phyloP scores from a whole-genome alignment of 352 stramenopile genomes.

The Globisporangium megalacanthum region DNA sequence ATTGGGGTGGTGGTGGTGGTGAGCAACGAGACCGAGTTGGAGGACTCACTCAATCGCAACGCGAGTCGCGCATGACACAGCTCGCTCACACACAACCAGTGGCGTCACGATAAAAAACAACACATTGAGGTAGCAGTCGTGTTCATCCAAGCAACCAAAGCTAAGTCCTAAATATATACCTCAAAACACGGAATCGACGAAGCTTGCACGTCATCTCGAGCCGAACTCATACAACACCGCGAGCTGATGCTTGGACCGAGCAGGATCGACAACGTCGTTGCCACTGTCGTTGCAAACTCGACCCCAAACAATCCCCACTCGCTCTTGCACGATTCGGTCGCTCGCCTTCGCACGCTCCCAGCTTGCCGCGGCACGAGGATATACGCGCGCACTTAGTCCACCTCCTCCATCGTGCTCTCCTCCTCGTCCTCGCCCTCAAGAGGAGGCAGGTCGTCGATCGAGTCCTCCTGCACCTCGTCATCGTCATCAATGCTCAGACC shows the following conservation, averaged over 20 bases:
- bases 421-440: conserved; percentile 96
- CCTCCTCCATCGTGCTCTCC: conserved; percentile 98
- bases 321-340: neutral
- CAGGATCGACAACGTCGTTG: neutral
- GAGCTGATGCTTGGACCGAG: too few species aligned
- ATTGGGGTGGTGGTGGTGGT: too few species aligned
- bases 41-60: too few species aligned
- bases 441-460: conserved; percentile 96
- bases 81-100: too few species aligned
- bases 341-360: neutral
- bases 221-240: neutral
- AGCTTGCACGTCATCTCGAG: neutral
- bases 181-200: conserved; percentile 28
- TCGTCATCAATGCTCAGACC: conserved; percentile 98
- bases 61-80: too few species aligned
- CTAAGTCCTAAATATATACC: conserved; percentile 58
- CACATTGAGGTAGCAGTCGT: too few species aligned
- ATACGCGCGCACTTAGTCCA: conserved; percentile 88
- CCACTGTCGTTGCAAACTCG: neutral
- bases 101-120: too few species aligned
- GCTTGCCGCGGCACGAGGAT: neutral
- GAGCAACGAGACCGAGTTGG: too few species aligned
- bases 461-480: conserved; percentile 91
- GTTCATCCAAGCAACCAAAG: too few species aligned
- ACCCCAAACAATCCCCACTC: neutral